Percentiles rank a stretch among this genome's conserved stretches.
Conservation (phyloP, 345 rosid species). For the Luvunga scandens region DNA sequence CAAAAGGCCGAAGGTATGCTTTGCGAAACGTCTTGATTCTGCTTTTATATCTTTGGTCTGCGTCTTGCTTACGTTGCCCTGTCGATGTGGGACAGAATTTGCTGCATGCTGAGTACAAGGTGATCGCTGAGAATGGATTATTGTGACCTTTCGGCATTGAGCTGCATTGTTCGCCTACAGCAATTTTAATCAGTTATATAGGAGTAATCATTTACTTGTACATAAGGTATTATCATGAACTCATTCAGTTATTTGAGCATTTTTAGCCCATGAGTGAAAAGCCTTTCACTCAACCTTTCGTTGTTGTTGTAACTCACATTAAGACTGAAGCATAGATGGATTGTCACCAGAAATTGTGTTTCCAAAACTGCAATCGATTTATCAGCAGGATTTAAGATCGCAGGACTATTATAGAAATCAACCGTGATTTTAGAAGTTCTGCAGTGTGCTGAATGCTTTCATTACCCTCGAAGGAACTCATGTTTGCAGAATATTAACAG, state of each 20-base stretch:
- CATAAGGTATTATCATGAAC: too few species aligned
- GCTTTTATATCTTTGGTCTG: neutral
- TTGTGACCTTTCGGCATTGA: too few species aligned
- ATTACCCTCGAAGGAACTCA: neutral
- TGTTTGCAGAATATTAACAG: too few species aligned
- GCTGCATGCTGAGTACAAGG: too few species aligned
- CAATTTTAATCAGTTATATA: too few species aligned
- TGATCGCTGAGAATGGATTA: too few species aligned
- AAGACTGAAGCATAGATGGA: neutral
- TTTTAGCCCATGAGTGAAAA: too few species aligned
- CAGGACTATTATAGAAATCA: neutral
- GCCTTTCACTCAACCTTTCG: too few species aligned
- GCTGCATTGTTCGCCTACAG: too few species aligned
- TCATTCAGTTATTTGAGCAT: too few species aligned
- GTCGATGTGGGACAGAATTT: too few species aligned
- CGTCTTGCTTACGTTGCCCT: neutral
- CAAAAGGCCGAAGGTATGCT: conserved; percentile 37
- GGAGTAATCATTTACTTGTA: too few species aligned
- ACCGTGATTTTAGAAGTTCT: neutral
- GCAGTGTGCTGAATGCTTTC: neutral
- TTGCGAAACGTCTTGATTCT: neutral
- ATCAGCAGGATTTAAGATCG: neutral
- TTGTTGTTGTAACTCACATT: neutral
- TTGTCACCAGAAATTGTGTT: neutral
- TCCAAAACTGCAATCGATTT: neutral